phyloP scores from a whole-genome alignment of 768 basidiomycete genomes.

The Phylloporus arenicola region DNA sequence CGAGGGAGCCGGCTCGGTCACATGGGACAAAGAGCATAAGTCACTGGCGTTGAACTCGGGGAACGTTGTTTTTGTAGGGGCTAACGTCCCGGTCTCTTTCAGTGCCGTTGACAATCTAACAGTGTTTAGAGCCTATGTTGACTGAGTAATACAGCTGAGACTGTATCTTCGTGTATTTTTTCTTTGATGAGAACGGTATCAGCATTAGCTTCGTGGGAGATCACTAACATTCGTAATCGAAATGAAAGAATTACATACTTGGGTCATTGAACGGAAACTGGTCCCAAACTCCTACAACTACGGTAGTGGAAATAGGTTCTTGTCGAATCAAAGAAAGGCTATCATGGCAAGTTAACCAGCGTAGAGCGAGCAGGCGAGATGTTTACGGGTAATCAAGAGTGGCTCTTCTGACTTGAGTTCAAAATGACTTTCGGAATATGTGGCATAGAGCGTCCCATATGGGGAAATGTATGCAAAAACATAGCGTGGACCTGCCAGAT shows the following conservation, averaged over 20 bases:
- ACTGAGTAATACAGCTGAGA: constrained; percentile 3
- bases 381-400: too few relatives aligned
- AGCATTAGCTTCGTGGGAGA: neutral
- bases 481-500: too few relatives aligned
- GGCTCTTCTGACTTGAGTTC: neutral
- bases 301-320: neutral
- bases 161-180: neutral
- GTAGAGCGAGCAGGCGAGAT: neutral
- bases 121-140: constrained; percentile 28
- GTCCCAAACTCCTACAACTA: neutral
- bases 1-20: constrained; percentile 53
- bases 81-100: constrained; percentile 55
- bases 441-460: too few relatives aligned
- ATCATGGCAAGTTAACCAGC: too few relatives aligned
- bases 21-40: constrained; percentile 40
- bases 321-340: neutral
- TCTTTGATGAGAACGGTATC: neutral
- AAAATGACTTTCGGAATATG: too few relatives aligned
- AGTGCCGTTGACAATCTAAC: constrained; percentile 25
- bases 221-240: neutral
- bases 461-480: too few relatives aligned
- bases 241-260: neutral
- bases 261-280: constrained; percentile 67
- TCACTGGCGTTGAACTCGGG: constrained; percentile 50
- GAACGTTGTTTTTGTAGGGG: constrained; percentile 79